Percentiles rank a stretch among this genome's conserved stretches.
Conservation (phyloP, 2,329 filamentous ascomycete species). For the Incumbomyces lentus region DNA sequence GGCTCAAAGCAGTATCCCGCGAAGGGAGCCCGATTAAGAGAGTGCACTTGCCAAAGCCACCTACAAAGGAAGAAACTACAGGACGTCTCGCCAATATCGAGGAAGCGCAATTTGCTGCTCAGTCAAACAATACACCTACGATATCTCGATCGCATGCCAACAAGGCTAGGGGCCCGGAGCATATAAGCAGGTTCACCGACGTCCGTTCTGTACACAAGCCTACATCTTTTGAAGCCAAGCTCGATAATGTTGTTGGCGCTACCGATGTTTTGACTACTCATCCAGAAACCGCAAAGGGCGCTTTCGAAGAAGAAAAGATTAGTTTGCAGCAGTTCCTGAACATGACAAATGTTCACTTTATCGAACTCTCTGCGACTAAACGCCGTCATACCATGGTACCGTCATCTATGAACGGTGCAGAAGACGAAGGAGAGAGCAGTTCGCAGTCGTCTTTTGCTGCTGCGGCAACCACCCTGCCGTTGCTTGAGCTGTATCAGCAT, state of each 20-base stretch:
- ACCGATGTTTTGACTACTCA: slow-evolving; percentile 18
- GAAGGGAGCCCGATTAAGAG: slow-evolving; percentile 70
- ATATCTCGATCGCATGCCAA: slow-evolving; percentile 42
- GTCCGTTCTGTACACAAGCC: slow-evolving; percentile 22
- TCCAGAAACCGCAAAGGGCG: slow-evolving; percentile 8
- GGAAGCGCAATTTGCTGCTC: slow-evolving; percentile 34
- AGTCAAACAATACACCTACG: slow-evolving; percentile 26
- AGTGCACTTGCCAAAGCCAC: slow-evolving; percentile 58
- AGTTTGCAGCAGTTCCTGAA: slow-evolving; percentile 87
- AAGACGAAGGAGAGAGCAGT: slow-evolving; percentile 34
- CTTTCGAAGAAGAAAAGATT: slow-evolving; percentile 48
- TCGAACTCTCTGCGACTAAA: slow-evolving; percentile 96
- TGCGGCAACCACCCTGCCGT: slow-evolving; percentile 80
- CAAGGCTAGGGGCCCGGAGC: slow-evolving; percentile 46
- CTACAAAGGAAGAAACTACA: slow-evolving; percentile 56
- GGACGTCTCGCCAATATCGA: slow-evolving; percentile 39
- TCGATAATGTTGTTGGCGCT: slow-evolving; percentile 22
- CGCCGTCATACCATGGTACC: slow-evolving; percentile 62
- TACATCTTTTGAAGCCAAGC: slow-evolving; percentile 22
- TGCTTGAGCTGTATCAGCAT: slow-evolving; percentile 90
- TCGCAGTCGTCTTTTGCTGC: slow-evolving; percentile 44
- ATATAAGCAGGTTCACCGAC: slow-evolving; percentile 47
- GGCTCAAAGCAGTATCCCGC: slow-evolving; percentile 51
- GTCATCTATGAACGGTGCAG: slow-evolving; percentile 6
- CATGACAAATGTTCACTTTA: slow-evolving; percentile 93